Evolutionary conservation across 768 basidiomycete species (phyloP).

Genomic region (Dioszegia hungarica): DNA sequence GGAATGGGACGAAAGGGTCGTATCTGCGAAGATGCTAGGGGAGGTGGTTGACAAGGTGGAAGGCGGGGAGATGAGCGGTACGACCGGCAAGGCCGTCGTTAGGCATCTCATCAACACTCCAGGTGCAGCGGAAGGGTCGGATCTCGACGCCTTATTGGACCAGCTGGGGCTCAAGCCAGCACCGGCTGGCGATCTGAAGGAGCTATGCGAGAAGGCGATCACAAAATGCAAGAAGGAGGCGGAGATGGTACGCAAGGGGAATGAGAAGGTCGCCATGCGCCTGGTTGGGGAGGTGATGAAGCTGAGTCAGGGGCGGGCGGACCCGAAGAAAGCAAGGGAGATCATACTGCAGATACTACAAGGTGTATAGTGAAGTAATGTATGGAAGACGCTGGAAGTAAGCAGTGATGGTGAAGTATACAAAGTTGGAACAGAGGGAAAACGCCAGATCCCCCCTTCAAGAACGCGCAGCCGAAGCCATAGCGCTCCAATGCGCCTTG

Average conservation of each 20-base stretch:
- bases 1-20: conserved; percentile 58
- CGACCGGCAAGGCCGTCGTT: conserved; percentile 72
- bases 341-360: conserved; percentile 50
- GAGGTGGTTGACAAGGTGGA: conserved; percentile 73
- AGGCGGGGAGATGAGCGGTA: conserved; percentile 67
- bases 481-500: conserved; percentile 14
- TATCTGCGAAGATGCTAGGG: conserved; percentile 65
- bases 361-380: no score
- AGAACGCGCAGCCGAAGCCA: background rate
- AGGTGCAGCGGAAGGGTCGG: background rate
- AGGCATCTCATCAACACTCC: conserved; percentile 58
- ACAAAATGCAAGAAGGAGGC: conserved; percentile 63
- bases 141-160: conserved; percentile 9
- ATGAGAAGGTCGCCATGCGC: conserved; percentile 70
- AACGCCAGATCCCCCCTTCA: no score
- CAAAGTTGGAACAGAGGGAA: no score
- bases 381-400: background rate
- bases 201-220: conserved; percentile 64
- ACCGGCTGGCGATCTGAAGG: conserved; percentile 34
- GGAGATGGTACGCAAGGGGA: conserved; percentile 63
- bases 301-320: conserved; percentile 68
- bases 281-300: conserved; percentile 84
- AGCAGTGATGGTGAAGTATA: no score
- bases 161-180: conserved; percentile 13
- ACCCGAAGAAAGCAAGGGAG: conserved; percentile 60